Percentiles rank a stretch among this genome's conserved stretches.
Conservation (phyloP, 2,329 filamentous ascomycete genomes). For the Colletotrichum simmondsii region DNA sequence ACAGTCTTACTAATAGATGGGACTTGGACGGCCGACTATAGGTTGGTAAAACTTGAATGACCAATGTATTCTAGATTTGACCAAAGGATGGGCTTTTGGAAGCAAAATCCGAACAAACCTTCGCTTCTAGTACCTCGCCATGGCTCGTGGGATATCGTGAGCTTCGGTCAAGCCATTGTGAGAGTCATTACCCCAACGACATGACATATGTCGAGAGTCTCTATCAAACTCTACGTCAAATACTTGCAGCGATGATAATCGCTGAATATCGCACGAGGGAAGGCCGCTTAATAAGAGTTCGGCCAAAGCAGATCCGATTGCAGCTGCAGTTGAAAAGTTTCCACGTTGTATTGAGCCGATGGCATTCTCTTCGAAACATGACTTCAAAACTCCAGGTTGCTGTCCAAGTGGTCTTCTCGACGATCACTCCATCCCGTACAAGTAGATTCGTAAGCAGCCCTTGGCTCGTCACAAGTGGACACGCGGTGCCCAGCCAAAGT, state of each 20-base stretch:
- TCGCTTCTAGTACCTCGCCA: not conserved
- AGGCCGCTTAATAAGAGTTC: not conserved
- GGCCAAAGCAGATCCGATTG: not conserved
- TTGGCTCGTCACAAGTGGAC: not conserved
- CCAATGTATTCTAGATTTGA: constrained; percentile 26
- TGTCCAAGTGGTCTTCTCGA: not conserved
- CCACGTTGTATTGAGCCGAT: not conserved
- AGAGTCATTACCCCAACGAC: not conserved
- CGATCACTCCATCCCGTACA: not conserved
- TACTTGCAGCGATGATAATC: not conserved
- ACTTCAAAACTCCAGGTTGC: not conserved
- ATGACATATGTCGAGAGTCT: not conserved
- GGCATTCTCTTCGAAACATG: not conserved
- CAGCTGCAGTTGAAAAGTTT: not conserved
- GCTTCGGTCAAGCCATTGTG: not conserved
- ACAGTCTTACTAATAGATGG: constrained; percentile 28
- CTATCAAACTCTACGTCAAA: too few species aligned
- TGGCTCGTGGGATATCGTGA: not conserved
- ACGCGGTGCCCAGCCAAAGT: not conserved
- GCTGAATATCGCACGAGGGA: not conserved
- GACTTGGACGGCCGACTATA: constrained; percentile 15
- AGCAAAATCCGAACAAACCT: not conserved
- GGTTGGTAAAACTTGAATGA: constrained; percentile 23
- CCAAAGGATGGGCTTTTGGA: not conserved
- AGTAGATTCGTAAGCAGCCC: not conserved